Base-by-base conservation (phyloP, 441 rosid species). In the Lepidium campestre region DNA sequence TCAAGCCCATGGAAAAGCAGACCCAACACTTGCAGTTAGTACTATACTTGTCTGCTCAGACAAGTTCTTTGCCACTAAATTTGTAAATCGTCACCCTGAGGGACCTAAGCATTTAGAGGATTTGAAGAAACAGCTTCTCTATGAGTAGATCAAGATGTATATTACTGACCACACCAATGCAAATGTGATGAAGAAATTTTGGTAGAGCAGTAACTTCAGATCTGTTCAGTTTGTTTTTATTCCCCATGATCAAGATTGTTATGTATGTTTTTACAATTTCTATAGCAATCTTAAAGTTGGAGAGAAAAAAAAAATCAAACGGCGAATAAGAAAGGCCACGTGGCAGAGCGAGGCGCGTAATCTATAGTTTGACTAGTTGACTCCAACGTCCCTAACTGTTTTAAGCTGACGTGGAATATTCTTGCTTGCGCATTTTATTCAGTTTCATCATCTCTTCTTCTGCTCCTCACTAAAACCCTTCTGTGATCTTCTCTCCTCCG, bases 61-160 rank as follows among this genome's bases (percentile, higher is more conserved):
- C 14, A 74, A 70, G 44, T 6, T 3, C 6, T 90, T 88, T 59
- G 18, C 57, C 17, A 63, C 14, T 14, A 57, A 27, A 15, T 87
- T 76, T 68, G 93, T 88, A 54, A 74, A 76, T 55, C 81, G 53
- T 32, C 90, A 93, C 78, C 88, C 87, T 0, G 60, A 67, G 65
- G 92, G 94, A 23, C 82, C 78, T 29, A 76, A 78, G 67, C 75
- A 82, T 49, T 87, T 86, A 81, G 72, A 79, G 62, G 62, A 82
- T 7, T 56, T 87, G 74, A 82, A 81, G 83, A 58, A 67, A 39
- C 40, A 34, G 31, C 25, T 77, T 55, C 67, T 15, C 27, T 50
- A 59, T 19, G 22, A 74, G 73, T 67, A 64, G 55, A 20, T 42
- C 67, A 58, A 48, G 54, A 40, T 23, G 6, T 59, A 1, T 69